phyloP scores from a whole-genome alignment of 805 yeast species.

The Wickerhamiella musiphila region DNA sequence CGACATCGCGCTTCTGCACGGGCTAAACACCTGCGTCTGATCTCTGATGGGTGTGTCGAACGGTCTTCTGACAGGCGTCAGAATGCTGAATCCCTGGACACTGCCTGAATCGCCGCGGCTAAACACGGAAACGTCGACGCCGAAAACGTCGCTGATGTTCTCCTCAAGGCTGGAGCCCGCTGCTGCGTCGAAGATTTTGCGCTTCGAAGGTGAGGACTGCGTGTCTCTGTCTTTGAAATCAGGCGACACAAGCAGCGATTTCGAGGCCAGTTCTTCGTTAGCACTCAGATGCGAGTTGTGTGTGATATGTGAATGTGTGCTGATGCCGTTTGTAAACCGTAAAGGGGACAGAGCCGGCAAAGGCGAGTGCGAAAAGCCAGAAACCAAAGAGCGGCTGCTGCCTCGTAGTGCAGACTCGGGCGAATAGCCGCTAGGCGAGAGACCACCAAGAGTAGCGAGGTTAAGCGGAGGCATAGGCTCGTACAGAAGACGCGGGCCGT shows the following conservation, averaged over 20 bases:
- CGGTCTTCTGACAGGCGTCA: constrained; percentile 15
- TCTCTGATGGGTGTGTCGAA: constrained; percentile 18
- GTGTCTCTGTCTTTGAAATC: constrained; percentile 2
- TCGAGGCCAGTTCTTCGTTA: background rate
- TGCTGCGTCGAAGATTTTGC: constrained; percentile 1
- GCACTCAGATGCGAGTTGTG: constrained; percentile 4
- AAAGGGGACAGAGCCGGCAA: no score
- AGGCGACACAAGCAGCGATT: background rate
- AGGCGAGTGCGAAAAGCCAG: constrained; percentile 15
- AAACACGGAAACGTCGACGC: constrained; percentile 23
- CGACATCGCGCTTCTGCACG: constrained; percentile 10
- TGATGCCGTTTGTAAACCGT: no score
- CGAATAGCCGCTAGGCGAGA: constrained; percentile 6
- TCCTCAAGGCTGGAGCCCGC: background rate
- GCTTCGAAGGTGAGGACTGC: background rate
- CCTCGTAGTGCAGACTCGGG: constrained; percentile 16
- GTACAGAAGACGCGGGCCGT: background rate
- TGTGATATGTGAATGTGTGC: no score
- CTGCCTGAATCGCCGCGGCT: no score
- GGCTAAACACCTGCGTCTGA: constrained; percentile 16
- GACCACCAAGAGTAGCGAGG: background rate
- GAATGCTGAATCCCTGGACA: no score
- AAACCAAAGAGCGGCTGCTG: constrained; percentile 16
- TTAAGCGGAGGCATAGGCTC: constrained; percentile 1
- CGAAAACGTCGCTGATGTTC: constrained; percentile 10